phyloP scores from a whole-genome alignment of 2,329 filamentous ascomycete species.

The Clonostachys chloroleuca region DNA sequence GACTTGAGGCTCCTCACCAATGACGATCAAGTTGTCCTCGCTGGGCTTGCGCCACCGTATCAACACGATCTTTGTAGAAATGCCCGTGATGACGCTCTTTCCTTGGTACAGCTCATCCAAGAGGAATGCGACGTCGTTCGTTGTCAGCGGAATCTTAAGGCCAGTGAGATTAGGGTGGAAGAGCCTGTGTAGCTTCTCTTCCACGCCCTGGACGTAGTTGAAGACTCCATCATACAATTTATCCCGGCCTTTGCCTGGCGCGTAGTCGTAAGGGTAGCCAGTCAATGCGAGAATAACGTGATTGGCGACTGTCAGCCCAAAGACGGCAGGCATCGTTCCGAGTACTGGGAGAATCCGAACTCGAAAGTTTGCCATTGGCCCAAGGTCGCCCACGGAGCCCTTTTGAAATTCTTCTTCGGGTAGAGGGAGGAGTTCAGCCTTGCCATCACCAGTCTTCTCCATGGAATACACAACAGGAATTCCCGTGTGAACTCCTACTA shows the following conservation, averaged over 20 bases:
- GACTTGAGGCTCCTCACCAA: conserved; percentile 63
- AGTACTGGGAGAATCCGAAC: conserved; percentile 93
- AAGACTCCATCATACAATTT: conserved; percentile 90
- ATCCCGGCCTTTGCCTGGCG: conserved; percentile 75
- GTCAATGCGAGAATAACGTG: conserved; percentile 81
- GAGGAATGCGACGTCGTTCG: conserved; percentile 80
- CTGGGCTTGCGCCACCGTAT: conserved; percentile 72
- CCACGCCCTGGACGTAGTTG: conserved; percentile 67
- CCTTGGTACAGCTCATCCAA: conserved; percentile 86
- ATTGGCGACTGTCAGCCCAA: conserved; percentile 88
- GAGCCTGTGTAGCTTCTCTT: conserved; percentile 66
- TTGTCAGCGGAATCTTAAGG: conserved; percentile 72
- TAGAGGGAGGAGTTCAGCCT: conserved; percentile 83
- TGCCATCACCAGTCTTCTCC: conserved; percentile 84
- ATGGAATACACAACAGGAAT: conserved; percentile 92
- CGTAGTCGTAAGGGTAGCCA: conserved; percentile 83
- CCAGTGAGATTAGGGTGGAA: conserved; percentile 45
- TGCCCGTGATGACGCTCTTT: conserved; percentile 75
- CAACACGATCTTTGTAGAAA: conserved; percentile 76
- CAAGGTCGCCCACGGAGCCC: conserved; percentile 80
- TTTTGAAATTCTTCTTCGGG: conserved; percentile 84
- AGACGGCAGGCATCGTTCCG: conserved; percentile 95
- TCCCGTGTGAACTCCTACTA: conserved; percentile 73
- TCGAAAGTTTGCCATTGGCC: conserved; percentile 86
- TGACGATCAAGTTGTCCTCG: conserved; percentile 48